Base-by-base conservation (phyloP, 202 grass and related monocot genomes). In the Elaeis oleifera region DNA sequence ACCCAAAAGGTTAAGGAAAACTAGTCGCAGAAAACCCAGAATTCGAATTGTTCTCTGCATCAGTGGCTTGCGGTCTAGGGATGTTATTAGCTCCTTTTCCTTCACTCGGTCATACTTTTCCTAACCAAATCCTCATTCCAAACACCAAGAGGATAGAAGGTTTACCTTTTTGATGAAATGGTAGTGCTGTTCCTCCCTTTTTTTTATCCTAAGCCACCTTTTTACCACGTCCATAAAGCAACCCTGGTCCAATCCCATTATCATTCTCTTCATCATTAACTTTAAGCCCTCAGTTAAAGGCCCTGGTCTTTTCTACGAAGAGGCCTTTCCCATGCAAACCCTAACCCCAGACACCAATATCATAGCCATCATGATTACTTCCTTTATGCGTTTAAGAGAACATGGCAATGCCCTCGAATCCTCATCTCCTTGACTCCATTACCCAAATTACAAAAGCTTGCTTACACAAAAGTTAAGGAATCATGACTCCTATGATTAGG, bases 281-380 rank as follows among this genome's bases (percentile, higher is more conserved):
- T 19, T 51, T 39, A 44, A 44, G 36, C 11, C 36, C 9, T 13
- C 11, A 44, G 2, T 44, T 44, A 68, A 68, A 68, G 51, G 7
- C 28, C 20, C 19, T 54, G 28, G 5, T 4, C 23, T 56, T 17
- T 21, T 22, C 29, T 25, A 3, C 14, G 6, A 23, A 23, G 16
- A 27, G 49, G 1, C 11, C 17, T 23, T 68, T 65, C 1, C 53
- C 65, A 68, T 68, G 65, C 65, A 68, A 68, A 68, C 65, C 65
- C 65, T 68, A 56, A 68, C 3, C 28, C 52, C 21, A 44, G 5
- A 5, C 16, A n/a, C 48, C 19, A 25, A 49, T 56, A 68, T 68
- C 16, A 68, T 68, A 16, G 51, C 13, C 4, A 5, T 55, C 52
- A 56, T 68, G 52, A 68, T 52, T 68, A 18, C 52, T 29, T 39